Conservation (phyloP, 768 basidiomycete genomes). For the Mycena epipterygia region DNA sequence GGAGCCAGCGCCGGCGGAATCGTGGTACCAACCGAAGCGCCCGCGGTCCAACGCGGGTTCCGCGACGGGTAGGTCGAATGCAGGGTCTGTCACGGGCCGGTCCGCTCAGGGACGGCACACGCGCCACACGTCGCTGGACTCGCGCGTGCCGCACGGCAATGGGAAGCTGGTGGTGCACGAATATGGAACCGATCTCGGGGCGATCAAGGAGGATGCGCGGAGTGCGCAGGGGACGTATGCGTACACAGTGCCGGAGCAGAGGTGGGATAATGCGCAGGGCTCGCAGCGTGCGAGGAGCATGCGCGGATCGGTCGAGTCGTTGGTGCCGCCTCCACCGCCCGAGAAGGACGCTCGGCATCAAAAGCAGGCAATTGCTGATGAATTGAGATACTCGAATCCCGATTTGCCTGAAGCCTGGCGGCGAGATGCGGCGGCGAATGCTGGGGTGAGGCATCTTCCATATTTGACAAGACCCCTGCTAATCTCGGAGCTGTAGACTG, state of each 20-base stretch:
- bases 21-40: constrained; percentile 31
- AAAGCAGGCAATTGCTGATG: constrained; percentile 50
- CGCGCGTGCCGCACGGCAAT: constrained; percentile 10
- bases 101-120: constrained; percentile 20
- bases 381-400: constrained; percentile 51
- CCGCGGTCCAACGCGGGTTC: constrained; percentile 35
- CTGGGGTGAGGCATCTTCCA: neutral
- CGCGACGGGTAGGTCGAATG: constrained; percentile 14
- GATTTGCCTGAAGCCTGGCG: constrained; percentile 48
- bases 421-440: constrained; percentile 27
- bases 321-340: constrained; percentile 26
- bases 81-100: constrained; percentile 21
- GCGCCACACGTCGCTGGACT: constrained; percentile 31
- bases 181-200: constrained; percentile 18
- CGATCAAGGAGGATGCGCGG: constrained; percentile 33
- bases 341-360: constrained; percentile 26
- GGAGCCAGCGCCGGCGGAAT: neutral
- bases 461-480: neutral
- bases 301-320: constrained; percentile 20
- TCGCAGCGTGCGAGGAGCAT: constrained; percentile 22
- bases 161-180: constrained; percentile 4
- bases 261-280: constrained; percentile 5
- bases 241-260: neutral
- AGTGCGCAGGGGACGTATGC: constrained; percentile 13
- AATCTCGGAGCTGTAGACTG: neutral